Evolutionary conservation across 371 early-diverging fungal genomes (phyloP).

Genomic region (Mucor piriformis): DNA sequence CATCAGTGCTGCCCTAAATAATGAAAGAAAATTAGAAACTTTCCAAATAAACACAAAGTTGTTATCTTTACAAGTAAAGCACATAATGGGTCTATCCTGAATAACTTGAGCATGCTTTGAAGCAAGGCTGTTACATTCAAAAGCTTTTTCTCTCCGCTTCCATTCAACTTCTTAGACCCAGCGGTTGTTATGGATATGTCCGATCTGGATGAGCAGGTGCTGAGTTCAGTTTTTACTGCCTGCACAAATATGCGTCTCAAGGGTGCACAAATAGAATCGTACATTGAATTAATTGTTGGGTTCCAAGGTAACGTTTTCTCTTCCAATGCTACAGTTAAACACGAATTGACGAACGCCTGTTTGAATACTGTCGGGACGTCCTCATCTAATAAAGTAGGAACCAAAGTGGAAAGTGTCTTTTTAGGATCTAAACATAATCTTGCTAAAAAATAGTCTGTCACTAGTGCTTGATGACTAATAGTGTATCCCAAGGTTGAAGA

Average conservation of each 20-base stretch:
- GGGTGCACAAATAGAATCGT: constrained; percentile 64
- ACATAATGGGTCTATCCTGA: constrained; percentile 28
- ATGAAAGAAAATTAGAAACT: not conserved
- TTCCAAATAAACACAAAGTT: not conserved
- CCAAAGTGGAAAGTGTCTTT: constrained; percentile 59
- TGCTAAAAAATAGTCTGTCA: constrained; percentile 71
- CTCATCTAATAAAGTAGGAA: constrained; percentile 65
- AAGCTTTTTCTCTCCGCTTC: not conserved
- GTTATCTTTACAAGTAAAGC: constrained; percentile 24
- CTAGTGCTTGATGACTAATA: constrained; percentile 50
- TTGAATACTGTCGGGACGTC: constrained; percentile 65
- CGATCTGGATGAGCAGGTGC: not conserved
- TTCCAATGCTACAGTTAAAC: constrained; percentile 67
- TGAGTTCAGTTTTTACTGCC: constrained; percentile 25
- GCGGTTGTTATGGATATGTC: constrained; percentile 22
- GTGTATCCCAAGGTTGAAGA: constrained; percentile 48
- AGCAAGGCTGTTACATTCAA: constrained; percentile 14
- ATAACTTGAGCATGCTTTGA: constrained; percentile 30
- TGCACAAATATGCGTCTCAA: constrained; percentile 66
- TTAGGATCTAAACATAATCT: constrained; percentile 68
- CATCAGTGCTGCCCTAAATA: constrained; percentile 16
- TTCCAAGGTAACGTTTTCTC: constrained; percentile 72
- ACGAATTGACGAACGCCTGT: constrained; percentile 71
- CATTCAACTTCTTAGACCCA: constrained; percentile 12
- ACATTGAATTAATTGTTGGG: constrained; percentile 64